Evolutionary conservation across 2,329 filamentous ascomycete genomes (phyloP).

Genomic region (Biscogniauxia marginata): DNA sequence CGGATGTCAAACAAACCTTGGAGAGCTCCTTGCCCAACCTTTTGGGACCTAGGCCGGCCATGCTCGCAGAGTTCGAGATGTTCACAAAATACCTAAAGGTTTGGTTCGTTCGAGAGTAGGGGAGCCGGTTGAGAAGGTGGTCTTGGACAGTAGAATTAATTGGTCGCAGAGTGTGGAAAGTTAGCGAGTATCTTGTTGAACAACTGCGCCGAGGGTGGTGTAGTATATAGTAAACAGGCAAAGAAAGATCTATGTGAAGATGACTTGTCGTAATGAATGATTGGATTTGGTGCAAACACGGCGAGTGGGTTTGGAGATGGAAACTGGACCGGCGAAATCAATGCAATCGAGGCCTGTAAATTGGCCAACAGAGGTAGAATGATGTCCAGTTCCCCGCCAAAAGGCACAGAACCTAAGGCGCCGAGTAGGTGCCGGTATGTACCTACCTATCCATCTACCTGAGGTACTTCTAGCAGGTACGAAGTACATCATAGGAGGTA

Average conservation of each 20-base stretch:
- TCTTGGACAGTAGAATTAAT: not conserved
- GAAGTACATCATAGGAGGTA: no score
- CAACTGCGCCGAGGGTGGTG: not conserved
- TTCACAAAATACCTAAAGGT: not conserved
- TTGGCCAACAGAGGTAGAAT: not conserved
- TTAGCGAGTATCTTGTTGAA: not conserved
- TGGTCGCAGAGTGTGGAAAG: not conserved
- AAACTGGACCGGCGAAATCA: not conserved
- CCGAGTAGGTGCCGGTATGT: no score
- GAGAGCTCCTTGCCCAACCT: constrained; percentile 58
- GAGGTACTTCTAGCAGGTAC: not conserved
- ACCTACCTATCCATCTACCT: not conserved
- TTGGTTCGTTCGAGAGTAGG: not conserved
- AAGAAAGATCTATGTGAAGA: not conserved
- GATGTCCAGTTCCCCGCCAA: not conserved
- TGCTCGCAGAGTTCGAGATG: constrained; percentile 12
- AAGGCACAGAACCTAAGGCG: not conserved
- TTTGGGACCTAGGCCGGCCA: constrained; percentile 52
- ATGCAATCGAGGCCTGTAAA: not conserved
- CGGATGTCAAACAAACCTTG: constrained; percentile 43
- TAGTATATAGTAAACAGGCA: not conserved
- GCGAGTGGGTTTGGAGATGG: not conserved
- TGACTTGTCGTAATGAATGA: not conserved
- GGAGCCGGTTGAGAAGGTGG: not conserved
- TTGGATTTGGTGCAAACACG: not conserved